Conservation (phyloP, 1,284 basidiomycete species). For the Macrocybe sp. region DNA sequence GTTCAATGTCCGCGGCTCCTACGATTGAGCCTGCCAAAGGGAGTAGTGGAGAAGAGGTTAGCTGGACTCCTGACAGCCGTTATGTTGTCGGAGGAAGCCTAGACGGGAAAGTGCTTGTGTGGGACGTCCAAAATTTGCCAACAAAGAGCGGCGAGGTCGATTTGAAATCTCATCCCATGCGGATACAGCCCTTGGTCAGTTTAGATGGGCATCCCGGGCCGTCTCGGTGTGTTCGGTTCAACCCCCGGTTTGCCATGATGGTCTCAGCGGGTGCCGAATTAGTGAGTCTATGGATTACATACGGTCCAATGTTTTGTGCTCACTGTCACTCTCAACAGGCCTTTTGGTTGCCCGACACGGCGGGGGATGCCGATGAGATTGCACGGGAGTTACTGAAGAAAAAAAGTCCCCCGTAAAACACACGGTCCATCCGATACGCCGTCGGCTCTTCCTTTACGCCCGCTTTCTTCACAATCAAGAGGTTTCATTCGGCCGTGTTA, state of each 20-base stretch:
- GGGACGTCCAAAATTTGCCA: constrained; percentile 71
- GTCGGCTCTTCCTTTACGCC: too few species aligned
- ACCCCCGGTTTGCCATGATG: constrained; percentile 87
- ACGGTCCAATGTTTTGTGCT: constrained; percentile 2
- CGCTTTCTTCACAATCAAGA: too few species aligned
- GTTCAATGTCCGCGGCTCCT: constrained; percentile 45
- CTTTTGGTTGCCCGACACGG: constrained; percentile 77
- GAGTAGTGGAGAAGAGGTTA: constrained; percentile 85
- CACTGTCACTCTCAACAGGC: constrained; percentile 43
- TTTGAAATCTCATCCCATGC: constrained; percentile 42
- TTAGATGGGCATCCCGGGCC: constrained; percentile 81
- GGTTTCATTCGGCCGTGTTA: too few species aligned
- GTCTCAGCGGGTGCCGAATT: constrained; percentile 81
- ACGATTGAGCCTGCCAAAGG: constrained; percentile 71
- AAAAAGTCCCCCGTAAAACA: too few species aligned
- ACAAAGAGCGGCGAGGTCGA: constrained; percentile 46
- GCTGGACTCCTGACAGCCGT: constrained; percentile 90
- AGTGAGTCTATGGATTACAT: constrained; percentile 42
- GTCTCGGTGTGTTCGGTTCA: constrained; percentile 81
- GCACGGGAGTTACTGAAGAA: constrained; percentile 26
- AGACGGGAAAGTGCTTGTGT: constrained; percentile 75
- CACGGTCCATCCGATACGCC: too few species aligned
- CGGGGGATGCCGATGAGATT: constrained; percentile 39
- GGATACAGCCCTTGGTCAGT: constrained; percentile 49
- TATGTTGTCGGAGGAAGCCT: constrained; percentile 81